Evolutionary conservation across 1,284 basidiomycete species (phyloP).

Genomic region (Rhodotorula sp.): DNA sequence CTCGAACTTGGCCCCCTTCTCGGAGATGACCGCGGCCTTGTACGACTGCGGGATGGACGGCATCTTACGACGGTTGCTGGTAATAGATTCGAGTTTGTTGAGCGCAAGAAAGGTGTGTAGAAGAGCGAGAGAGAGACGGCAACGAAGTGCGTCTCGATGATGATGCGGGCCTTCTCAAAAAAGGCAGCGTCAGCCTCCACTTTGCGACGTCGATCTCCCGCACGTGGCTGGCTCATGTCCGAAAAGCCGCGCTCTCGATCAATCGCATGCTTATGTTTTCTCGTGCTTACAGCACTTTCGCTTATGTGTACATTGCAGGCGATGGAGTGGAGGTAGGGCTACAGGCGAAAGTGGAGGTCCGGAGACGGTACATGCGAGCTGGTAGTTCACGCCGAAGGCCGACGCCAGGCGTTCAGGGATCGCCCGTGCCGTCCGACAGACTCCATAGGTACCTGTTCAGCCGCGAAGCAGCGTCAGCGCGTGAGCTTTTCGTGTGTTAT

Average conservation of each 20-base stretch:
- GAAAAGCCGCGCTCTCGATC: too few species aligned
- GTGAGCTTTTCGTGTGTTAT: too few species aligned
- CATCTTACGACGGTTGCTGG: background rate
- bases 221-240: too few species aligned
- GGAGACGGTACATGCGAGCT: too few species aligned
- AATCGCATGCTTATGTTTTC: too few species aligned
- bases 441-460: constrained; percentile 14
- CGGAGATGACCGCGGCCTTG: constrained; percentile 44
- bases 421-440: constrained; percentile 8
- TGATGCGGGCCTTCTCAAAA: background rate
- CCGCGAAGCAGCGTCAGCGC: background rate
- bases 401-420: background rate
- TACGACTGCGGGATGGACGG: constrained; percentile 47
- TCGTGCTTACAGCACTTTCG: too few species aligned
- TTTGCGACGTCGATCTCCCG: background rate
- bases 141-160: too few species aligned
- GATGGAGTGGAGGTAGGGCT: background rate
- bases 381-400: background rate
- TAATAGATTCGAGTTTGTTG: too few species aligned
- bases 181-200: background rate
- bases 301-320: too few species aligned
- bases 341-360: background rate
- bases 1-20: constrained; percentile 32
- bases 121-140: too few species aligned
- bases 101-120: background rate